These are phyloP conservation scores for Glebionis coronaria DNA, from an alignment of 129 eudicot genomes.

Conservation along the genomic window DNA sequence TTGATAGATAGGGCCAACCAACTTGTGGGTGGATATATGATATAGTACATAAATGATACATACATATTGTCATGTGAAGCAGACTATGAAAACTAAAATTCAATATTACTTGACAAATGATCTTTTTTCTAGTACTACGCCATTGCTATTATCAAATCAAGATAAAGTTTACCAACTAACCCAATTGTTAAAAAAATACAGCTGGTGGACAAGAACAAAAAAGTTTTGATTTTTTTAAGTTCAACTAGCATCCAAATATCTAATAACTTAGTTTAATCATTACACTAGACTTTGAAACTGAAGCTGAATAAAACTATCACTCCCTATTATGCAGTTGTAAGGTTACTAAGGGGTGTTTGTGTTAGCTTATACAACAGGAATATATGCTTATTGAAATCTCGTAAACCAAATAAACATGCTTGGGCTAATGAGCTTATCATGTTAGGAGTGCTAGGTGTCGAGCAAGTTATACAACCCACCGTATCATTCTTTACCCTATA, in stretches of 20 bases:
- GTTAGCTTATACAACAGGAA: too few species aligned
- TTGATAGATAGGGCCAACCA: conserved; percentile 13
- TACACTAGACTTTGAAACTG: too few species aligned
- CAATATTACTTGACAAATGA: not conserved
- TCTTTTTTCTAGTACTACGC: not conserved
- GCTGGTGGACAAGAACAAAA: not conserved
- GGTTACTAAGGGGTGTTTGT: too few species aligned
- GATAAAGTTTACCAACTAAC: conserved; percentile 22
- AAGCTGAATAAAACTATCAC: too few species aligned
- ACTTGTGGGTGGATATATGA: not conserved
- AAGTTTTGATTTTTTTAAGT: not conserved
- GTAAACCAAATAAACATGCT: too few species aligned
- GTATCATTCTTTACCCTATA: too few species aligned
- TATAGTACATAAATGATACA: conserved; percentile 16
- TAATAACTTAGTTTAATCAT: conserved; percentile 6
- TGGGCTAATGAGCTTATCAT: too few species aligned
- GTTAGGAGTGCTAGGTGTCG: too few species aligned
- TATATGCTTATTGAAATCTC: too few species aligned
- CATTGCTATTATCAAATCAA: conserved; percentile 7
- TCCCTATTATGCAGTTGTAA: not conserved
- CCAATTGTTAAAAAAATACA: not conserved
- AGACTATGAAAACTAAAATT: conserved; percentile 7
- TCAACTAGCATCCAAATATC: conserved; percentile 10
- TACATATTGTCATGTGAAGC: conserved; percentile 15
- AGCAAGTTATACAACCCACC: too few species aligned